These are phyloP conservation scores for Botryotinia globosa DNA, from an alignment of 2,329 filamentous ascomycete species.

Conservation along the genomic window DNA sequence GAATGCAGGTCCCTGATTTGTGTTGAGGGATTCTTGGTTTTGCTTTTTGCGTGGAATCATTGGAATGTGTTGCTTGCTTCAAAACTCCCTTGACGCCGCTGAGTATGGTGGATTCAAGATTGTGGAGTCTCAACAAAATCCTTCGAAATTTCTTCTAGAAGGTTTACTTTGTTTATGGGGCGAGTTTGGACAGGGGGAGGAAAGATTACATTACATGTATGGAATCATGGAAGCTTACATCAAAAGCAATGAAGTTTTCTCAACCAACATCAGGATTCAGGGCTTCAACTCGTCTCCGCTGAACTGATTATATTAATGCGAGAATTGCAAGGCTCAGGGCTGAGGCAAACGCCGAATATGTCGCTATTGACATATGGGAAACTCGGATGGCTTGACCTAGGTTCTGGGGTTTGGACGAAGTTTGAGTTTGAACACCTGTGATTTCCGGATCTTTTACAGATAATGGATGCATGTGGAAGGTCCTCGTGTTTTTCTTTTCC, in stretches of 20 bases:
- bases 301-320: not conserved
- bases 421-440: not conserved
- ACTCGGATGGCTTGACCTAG: not conserved
- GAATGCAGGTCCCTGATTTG: slow-evolving; percentile 5
- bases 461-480: not conserved
- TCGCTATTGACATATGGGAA: not conserved
- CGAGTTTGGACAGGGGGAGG: not conserved
- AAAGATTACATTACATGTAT: not conserved
- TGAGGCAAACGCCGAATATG: not conserved
- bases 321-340: not conserved
- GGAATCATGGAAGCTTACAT: slow-evolving; percentile 11
- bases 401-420: not conserved
- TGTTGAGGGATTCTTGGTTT: slow-evolving; percentile 3
- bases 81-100: not conserved
- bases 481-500: not conserved
- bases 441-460: not conserved
- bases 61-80: not conserved
- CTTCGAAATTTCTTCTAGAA: slow-evolving; percentile 21
- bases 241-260: not conserved
- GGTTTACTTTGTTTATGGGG: not conserved
- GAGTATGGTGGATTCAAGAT: not conserved
- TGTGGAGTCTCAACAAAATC: slow-evolving; percentile 14
- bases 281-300: not conserved
- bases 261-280: slow-evolving; percentile 2
- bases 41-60: not conserved